These are phyloP conservation scores for Clohesyomyces aquaticus DNA, from an alignment of 495 filamentous ascomycete species.

Conservation along the genomic window DNA sequence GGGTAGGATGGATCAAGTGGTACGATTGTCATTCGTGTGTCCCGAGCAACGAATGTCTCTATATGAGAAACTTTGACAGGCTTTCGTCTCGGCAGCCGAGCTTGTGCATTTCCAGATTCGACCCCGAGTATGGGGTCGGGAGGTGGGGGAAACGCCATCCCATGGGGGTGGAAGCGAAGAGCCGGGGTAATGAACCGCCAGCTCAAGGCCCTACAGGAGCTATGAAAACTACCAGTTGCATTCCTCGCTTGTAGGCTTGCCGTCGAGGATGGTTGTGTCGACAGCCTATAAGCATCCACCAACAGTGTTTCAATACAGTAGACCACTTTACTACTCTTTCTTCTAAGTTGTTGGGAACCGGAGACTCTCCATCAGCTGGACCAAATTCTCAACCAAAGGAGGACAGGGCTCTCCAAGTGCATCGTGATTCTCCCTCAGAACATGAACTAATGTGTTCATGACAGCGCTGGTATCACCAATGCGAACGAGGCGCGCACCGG, in stretches of 20 bases:
- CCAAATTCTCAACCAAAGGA: slow-evolving; percentile 59
- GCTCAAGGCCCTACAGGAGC: no score
- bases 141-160: no score
- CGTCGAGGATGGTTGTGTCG: no score
- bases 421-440: slow-evolving; percentile 54
- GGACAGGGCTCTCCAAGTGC: slow-evolving; percentile 45
- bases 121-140: no score
- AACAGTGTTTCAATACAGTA: not conserved
- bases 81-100: no score
- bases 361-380: slow-evolving; percentile 55
- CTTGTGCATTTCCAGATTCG: no score
- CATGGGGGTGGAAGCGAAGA: no score
- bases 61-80: no score
- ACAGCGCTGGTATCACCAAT: slow-evolving; percentile 53
- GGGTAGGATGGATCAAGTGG: not conserved
- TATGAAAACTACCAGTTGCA: no score
- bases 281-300: not conserved
- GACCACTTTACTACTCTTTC: not conserved
- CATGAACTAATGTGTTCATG: slow-evolving; percentile 53
- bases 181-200: no score
- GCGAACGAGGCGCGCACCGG: slow-evolving; percentile 21
- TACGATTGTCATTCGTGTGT: not conserved
- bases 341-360: not conserved
- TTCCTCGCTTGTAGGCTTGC: no score
- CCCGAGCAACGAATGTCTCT: not conserved